phyloP scores from a whole-genome alignment of 75 land plant species.

The Selaginella tamariscina region DNA sequence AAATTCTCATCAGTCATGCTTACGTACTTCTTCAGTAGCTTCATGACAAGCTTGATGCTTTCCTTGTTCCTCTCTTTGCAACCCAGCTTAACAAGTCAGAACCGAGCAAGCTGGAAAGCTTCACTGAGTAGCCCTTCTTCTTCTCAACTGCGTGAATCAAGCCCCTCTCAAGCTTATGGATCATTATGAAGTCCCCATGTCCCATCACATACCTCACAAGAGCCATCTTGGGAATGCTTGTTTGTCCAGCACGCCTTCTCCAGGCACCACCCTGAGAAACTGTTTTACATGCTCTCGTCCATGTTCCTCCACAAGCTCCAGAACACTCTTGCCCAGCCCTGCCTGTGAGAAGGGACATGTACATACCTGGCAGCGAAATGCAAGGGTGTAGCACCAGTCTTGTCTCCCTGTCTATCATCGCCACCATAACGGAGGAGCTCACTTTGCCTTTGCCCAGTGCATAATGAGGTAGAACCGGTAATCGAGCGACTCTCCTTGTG shows the following conservation, averaged over 20 bases:
- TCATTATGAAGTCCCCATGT: neutral
- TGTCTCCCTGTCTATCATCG: neutral
- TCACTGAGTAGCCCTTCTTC: neutral
- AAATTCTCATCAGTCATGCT: neutral
- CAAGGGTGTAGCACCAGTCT: slow-evolving; percentile 8
- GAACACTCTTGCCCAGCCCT: neutral
- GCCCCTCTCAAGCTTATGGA: neutral
- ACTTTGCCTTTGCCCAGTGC: slow-evolving; percentile 4
- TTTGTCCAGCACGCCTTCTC: neutral
- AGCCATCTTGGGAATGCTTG: neutral
- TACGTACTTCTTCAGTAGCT: neutral
- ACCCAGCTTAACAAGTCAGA: neutral
- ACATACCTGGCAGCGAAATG: slow-evolving; percentile 11
- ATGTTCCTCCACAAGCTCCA: neutral
- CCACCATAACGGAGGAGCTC: neutral
- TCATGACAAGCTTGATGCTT: neutral
- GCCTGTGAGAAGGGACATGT: too few species aligned
- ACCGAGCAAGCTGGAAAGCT: neutral
- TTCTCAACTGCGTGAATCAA: neutral
- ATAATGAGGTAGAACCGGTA: neutral
- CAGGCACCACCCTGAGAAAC: neutral
- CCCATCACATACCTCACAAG: neutral
- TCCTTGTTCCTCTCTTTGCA: slow-evolving; percentile 5
- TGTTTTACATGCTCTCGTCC: neutral
- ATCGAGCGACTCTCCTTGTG: neutral